Percentiles rank a stretch among this genome's conserved stretches.
These are phyloP conservation scores for Talaromyces rugulosus DNA, from an alignment of 2,329 filamentous ascomycete species.

Conservation along the genomic window DNA sequence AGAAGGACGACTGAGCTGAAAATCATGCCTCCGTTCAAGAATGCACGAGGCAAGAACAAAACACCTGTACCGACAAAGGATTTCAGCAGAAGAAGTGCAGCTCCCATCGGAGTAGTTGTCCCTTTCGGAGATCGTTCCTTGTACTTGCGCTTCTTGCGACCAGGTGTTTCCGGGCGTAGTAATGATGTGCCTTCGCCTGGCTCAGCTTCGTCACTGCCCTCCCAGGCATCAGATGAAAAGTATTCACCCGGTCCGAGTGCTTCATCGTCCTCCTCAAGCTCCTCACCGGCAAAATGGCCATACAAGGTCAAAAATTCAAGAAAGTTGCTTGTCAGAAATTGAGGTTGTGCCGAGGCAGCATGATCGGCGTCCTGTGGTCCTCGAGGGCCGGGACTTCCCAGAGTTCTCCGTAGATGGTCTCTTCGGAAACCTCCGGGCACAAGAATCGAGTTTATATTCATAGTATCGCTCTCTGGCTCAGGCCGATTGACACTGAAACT, in stretches of 20 bases:
- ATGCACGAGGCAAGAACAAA: slow-evolving; percentile 45
- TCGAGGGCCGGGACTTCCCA: slow-evolving; percentile 57
- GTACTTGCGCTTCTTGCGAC: slow-evolving; percentile 67
- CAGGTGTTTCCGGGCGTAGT: slow-evolving; percentile 64
- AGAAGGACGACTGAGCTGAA: slow-evolving; percentile 93
- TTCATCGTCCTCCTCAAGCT: slow-evolving; percentile 94
- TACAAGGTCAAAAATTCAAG: slow-evolving; percentile 93
- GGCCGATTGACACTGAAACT: slow-evolving; percentile 79
- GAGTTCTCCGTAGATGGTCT: slow-evolving; percentile 77
- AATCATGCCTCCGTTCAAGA: slow-evolving; percentile 93
- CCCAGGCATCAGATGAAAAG: slow-evolving; percentile 73
- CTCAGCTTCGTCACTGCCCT: slow-evolving; percentile 59
- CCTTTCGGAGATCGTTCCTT: slow-evolving; percentile 70
- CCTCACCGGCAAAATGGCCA: slow-evolving; percentile 95
- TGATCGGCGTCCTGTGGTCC: slow-evolving; percentile 31
- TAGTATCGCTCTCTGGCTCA: slow-evolving; percentile 71
- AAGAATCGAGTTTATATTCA: slow-evolving; percentile 87
- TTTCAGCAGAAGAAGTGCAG: slow-evolving; percentile 82
- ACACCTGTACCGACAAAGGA: slow-evolving; percentile 75
- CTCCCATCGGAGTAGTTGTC: slow-evolving; percentile 72
- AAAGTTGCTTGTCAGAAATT: slow-evolving; percentile 84
- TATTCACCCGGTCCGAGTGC: slow-evolving; percentile 83
- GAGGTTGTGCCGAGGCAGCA: slow-evolving; percentile 43
- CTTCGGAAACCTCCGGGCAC: slow-evolving; percentile 90
- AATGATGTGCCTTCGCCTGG: slow-evolving; percentile 86